Evolutionary conservation across 768 basidiomycete genomes (phyloP).

Genomic region (Boletus speciosus): DNA sequence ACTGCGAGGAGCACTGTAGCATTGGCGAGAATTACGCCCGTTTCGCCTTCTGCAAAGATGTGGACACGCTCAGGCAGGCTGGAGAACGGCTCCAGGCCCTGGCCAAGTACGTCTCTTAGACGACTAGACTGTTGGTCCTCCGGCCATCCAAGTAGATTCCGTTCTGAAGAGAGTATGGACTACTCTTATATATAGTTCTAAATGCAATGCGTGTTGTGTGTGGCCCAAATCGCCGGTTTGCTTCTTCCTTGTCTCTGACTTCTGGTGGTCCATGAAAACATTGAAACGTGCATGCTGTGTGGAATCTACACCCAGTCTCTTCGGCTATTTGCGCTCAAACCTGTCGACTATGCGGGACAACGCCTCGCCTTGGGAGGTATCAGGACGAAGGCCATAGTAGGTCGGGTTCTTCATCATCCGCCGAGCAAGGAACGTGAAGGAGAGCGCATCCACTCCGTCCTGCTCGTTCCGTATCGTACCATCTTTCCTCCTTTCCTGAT

Average conservation of each 20-base stretch:
- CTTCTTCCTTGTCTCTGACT: background rate
- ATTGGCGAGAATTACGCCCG: conserved; percentile 87
- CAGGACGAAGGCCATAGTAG: conserved; percentile 65
- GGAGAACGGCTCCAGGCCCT: conserved; percentile 76
- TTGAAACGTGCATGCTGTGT: background rate
- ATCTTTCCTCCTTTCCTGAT: conserved; percentile 36
- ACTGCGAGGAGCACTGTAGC: conserved; percentile 78
- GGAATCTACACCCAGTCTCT: background rate
- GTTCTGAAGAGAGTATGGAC: background rate
- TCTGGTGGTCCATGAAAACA: background rate
- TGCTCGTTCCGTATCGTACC: conserved; percentile 50
- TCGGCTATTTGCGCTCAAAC: conserved; percentile 23
- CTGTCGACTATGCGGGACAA: conserved; percentile 71
- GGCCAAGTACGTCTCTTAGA: conserved; percentile 53
- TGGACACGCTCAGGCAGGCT: conserved; percentile 79
- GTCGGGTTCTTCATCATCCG: conserved; percentile 76
- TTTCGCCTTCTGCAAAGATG: conserved; percentile 96
- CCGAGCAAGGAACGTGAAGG: conserved; percentile 75
- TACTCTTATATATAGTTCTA: background rate
- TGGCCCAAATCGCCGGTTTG: background rate
- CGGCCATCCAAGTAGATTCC: background rate
- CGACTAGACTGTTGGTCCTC: background rate
- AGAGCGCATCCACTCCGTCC: conserved; percentile 70
- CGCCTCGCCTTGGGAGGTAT: conserved; percentile 43
- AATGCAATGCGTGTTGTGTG: background rate